Conservation (phyloP, 768 basidiomycete genomes). For the Flagelloscypha sp. region DNA sequence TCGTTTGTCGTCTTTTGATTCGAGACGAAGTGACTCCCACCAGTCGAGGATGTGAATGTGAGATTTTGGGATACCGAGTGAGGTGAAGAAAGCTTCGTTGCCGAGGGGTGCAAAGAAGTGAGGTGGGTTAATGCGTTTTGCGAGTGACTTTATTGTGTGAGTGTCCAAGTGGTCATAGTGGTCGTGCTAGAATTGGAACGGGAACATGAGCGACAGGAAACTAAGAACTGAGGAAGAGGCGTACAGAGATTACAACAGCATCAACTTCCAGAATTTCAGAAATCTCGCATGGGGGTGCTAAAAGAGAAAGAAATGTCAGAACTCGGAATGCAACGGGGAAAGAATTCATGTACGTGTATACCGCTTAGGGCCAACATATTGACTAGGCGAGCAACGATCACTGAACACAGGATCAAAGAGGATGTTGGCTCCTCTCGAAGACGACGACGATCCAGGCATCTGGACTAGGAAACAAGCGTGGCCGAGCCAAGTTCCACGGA, state of each 20-base stretch:
- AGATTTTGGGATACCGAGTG: slow-evolving; percentile 21
- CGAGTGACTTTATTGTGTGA: slow-evolving; percentile 30
- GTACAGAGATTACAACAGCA: not conserved
- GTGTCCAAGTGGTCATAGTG: slow-evolving; percentile 49
- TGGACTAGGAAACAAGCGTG: slow-evolving; percentile 22
- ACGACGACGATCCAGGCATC: slow-evolving; percentile 13
- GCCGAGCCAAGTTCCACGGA: slow-evolving; percentile 22
- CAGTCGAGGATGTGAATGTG: slow-evolving; percentile 41
- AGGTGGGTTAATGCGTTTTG: slow-evolving; percentile 22
- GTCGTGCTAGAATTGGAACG: slow-evolving; percentile 38
- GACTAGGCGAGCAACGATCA: slow-evolving; percentile 20
- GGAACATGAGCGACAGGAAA: no score
- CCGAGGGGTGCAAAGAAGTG: slow-evolving; percentile 41
- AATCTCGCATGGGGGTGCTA: not conserved
- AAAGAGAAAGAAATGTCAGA: no score
- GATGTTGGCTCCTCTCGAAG: slow-evolving; percentile 18
- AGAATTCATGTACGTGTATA: slow-evolving; percentile 15
- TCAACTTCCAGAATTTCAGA: slow-evolving; percentile 1
- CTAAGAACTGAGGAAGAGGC: not conserved
- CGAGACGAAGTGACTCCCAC: slow-evolving; percentile 38
- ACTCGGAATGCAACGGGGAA: no score
- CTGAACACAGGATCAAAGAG: slow-evolving; percentile 22
- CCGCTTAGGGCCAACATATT: slow-evolving; percentile 18
- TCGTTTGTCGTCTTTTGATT: slow-evolving; percentile 15
- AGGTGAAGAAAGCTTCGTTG: slow-evolving; percentile 26